Base-by-base conservation (phyloP, 805 yeast genomes). In the Metschnikowia vanudenii region DNA sequence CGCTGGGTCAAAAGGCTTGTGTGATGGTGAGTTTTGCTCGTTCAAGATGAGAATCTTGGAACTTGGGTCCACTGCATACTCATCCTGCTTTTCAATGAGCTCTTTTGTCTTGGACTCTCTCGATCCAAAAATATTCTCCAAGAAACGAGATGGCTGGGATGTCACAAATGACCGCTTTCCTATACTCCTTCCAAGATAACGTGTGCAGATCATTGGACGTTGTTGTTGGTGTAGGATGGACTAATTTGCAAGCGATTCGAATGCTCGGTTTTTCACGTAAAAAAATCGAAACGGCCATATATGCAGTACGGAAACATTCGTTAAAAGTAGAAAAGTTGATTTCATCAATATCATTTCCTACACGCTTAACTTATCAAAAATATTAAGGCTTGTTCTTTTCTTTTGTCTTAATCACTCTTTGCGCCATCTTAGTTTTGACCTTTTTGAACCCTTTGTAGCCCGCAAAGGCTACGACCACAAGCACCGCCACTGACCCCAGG, bases 51-150 rank as follows among this genome's bases (percentile, higher is more conserved):
- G 65, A 41, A 72, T 65, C 41, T 69, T 69, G 24, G 65, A 51
- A 42, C 47, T 50, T 2, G 65, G 61, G 38, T 64, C 69, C 18
- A 58, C 59, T 51, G 67, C 71, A 45, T 59, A 67, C 31, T 68
- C 62, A 52, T 68, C 68, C 56, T 71, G 73, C 39, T 69, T 72
- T 43, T 68, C 63, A 36, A 68, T 58, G 41, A 71, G 59, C 45
- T 70, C 67, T 50, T 65, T 61, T 42, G 61, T 66, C 43, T 68
- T 60, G 39, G 61, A 55, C 19, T 60, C 62, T 37, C 60, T 61
- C 22, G 60, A 53, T 1, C 73, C 72, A 41, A 71, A 69, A 29
- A 71, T 51, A 50, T 66, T 64, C 28, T 63, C 59, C 42, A 69
- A 57, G 52, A 69, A 63, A 4, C 56, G 51, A 13, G 56, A 50